Conservation (phyloP, 1,139 yeast genomes). For the Geotrichum cucujoidarum region DNA sequence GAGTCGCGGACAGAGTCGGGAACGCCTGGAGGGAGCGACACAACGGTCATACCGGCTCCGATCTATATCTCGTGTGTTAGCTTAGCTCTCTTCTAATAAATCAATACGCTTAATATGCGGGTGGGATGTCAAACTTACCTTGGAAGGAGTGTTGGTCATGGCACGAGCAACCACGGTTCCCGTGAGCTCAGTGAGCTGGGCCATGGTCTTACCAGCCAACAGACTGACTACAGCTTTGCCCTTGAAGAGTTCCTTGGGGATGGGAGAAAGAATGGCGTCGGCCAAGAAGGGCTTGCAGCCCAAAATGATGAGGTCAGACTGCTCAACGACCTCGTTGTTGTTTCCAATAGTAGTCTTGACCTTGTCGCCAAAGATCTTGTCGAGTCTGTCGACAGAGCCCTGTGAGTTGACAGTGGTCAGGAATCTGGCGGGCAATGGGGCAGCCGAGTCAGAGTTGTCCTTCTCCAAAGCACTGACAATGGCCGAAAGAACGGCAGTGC, state of each 20-base stretch:
- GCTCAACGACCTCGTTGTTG: slow-evolving; percentile 54
- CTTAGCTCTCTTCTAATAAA: too few species aligned
- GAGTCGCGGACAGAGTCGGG: slow-evolving; percentile 53
- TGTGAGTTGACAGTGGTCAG: slow-evolving; percentile 69
- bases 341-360: slow-evolving; percentile 53
- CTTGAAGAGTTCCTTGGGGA: slow-evolving; percentile 43
- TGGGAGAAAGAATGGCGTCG: slow-evolving; percentile 46
- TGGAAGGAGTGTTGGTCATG: slow-evolving; percentile 98
- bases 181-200: slow-evolving; percentile 54
- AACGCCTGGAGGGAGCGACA: slow-evolving; percentile 39
- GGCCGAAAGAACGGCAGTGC: slow-evolving; percentile 89
- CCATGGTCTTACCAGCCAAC: slow-evolving; percentile 88
- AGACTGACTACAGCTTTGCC: slow-evolving; percentile 71
- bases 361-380: slow-evolving; percentile 43
- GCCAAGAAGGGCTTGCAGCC: slow-evolving; percentile 87
- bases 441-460: slow-evolving; percentile 26
- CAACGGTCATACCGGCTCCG: slow-evolving; percentile 91
- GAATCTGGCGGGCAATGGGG: slow-evolving; percentile 55
- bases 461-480: slow-evolving; percentile 48
- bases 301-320: slow-evolving; percentile 66
- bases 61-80: too few species aligned
- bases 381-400: slow-evolving; percentile 46
- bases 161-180: slow-evolving; percentile 65
- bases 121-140: slow-evolving; percentile 29
- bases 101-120: neutral